Base-by-base conservation (phyloP, 2,329 filamentous ascomycete genomes). In the Calonectria honghensis region DNA sequence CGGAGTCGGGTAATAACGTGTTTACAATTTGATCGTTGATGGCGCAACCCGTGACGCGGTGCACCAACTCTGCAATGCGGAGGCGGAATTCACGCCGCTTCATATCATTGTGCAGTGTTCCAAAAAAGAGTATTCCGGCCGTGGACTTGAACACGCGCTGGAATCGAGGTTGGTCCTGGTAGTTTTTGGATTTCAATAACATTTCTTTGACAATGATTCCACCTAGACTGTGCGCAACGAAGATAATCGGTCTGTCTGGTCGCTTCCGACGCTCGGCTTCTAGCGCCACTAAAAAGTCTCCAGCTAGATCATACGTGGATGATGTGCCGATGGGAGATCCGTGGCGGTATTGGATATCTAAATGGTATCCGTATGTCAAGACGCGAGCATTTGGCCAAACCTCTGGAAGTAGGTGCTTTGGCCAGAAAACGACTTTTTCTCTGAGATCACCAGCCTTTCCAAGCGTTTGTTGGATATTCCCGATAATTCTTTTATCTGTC, bases 171-270 rank as follows among this genome's bases (percentile, higher is more conserved):
- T 59, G 35, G 81, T 74, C 0, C 79, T 79, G 27, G 76, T 13
- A 1, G 67, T 71, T 52, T 6, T 48, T 68, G 20, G 82, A 79
- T 45, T 66, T 68, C n/a, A 80, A 69, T 7, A 84, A 65, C 57
- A 77, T 73, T 45, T 84, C 81, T 37, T 85, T 85, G 31, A 83
- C 79, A 24, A 85, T 68, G 11, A 85, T 80, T 0, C 84, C 83
- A 1, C 84, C 84, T 1, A 85, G 81, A 66, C 84, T 85, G 64
- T 85, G 83, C 1, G 73, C 83, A 14, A 85, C 65, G 72, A 83
- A 83, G 0, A 84, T 27, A 6, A 83, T 24, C 18, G 83, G 82
- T 27, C 81, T 75, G 6, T 27, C n/a, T 16, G 77, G 72, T 4
- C 76, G 74, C 3, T 59, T 51, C 24, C 79, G 76, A 3, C 84